These are phyloP conservation scores for Globisporangium polare DNA, from an alignment of 352 stramenopile genomes.

Conservation along the genomic window DNA sequence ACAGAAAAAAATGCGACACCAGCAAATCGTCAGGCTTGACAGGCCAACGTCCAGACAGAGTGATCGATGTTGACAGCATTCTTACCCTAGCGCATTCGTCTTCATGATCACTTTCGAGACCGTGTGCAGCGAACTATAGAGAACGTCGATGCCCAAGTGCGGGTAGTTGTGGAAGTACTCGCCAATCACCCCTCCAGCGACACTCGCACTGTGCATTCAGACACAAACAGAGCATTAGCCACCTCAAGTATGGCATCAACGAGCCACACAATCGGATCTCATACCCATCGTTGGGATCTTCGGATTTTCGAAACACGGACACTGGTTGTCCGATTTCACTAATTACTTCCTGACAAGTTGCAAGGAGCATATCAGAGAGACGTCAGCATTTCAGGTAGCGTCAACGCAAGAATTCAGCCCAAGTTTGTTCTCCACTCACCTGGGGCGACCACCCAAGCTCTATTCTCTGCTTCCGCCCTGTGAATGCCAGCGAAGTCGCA, in stretches of 20 bases:
- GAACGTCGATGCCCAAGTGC: slow-evolving; percentile 71
- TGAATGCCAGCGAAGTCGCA: slow-evolving; percentile 47
- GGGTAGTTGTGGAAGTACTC: slow-evolving; percentile 88
- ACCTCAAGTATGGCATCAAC: too few relatives aligned
- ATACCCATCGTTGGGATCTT: slow-evolving; percentile 68
- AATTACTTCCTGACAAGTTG: slow-evolving; percentile 50
- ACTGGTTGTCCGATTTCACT: slow-evolving; percentile 71
- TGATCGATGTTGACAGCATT: not conserved
- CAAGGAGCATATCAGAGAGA: not conserved
- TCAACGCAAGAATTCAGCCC: not conserved
- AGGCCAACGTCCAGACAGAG: not conserved
- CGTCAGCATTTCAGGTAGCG: not conserved
- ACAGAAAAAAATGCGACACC: not conserved
- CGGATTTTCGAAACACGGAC: slow-evolving; percentile 75
- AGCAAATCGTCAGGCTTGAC: too few relatives aligned
- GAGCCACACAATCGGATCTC: not conserved
- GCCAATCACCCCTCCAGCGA: slow-evolving; percentile 47
- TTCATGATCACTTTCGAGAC: slow-evolving; percentile 79
- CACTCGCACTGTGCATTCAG: slow-evolving; percentile 26
- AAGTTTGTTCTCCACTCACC: slow-evolving; percentile 23
- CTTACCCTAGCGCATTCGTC: slow-evolving; percentile 70
- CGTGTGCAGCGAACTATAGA: slow-evolving; percentile 70
- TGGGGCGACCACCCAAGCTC: slow-evolving; percentile 77
- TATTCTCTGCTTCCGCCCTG: slow-evolving; percentile 58
- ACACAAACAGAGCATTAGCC: not conserved